Percentiles rank a stretch among this genome's conserved stretches.
phyloP scores from a whole-genome alignment of 2,329 filamentous ascomycete genomes.

The Aspergillus sp. region DNA sequence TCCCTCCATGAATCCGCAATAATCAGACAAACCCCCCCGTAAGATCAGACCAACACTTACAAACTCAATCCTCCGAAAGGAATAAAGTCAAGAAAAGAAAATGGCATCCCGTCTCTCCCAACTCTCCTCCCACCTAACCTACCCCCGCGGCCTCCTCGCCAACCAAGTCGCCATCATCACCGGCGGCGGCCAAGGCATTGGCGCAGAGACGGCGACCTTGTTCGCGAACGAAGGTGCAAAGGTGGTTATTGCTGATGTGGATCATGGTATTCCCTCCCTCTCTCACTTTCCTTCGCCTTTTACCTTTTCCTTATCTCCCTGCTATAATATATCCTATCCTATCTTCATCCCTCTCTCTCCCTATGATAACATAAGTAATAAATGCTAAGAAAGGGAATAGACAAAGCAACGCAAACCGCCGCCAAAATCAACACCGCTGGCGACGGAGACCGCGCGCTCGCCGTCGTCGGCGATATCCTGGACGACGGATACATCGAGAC shows the following conservation, averaged over 20 bases:
- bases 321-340: no score
- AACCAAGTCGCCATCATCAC: constrained; percentile 87
- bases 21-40: no score
- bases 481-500: constrained; percentile 67
- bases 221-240: constrained; percentile 88
- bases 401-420: constrained; percentile 68
- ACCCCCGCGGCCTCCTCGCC: constrained; percentile 73
- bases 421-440: constrained; percentile 67
- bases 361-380: no score
- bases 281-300: neutral
- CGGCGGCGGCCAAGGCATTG: constrained; percentile 82
- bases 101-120: constrained; percentile 63
- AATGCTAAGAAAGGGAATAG: constrained; percentile 39
- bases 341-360: no score
- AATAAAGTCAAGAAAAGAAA: neutral
- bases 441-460: constrained; percentile 57
- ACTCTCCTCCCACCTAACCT: constrained; percentile 77
- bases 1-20: no score
- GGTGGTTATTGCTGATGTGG: constrained; percentile 81
- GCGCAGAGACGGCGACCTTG: constrained; percentile 75
- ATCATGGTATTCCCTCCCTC: constrained; percentile 55
- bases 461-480: constrained; percentile 75
- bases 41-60: no score
- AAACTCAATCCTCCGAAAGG: neutral
- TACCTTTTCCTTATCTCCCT: no score